Evolutionary conservation across 192 early-diverging fungal species (phyloP), one percentile per base, ranked within the genome.

Genomic region (Coemansia sp.): DNA sequence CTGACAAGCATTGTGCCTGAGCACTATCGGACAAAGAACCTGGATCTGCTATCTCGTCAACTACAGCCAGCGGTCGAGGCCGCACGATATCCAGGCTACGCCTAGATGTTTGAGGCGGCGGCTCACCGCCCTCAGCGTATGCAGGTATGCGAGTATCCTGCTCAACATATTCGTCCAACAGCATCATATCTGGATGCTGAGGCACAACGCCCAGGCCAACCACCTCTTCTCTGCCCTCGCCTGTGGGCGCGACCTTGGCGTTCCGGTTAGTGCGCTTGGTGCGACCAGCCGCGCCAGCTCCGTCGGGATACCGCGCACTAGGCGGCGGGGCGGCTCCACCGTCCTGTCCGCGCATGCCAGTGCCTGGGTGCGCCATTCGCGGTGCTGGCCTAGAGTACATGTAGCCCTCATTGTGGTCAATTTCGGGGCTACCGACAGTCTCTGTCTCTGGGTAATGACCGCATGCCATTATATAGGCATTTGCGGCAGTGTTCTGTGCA

Each of bases 371-470:
- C 14, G 60, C 73, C 55, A 64, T 63, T 31, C 73, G 74, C 6
- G 67, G 64, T 1, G 70, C 64, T 38, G 67, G 69, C 29, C 72
- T 34, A 12, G 70, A 67, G 59, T 57, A 73, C 67, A 74, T 69
- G 60, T 74, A 74, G 2, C 74, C 69, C 19, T 72, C 74, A 8
- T 69, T 64, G 64, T 70, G 38, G 44, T 67, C 59, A 15, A 77
- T 69, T 10, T 77, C 75, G 8, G 80, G 75, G 58, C 80, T 82
- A 36, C 72, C 62, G 4, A 70, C 75, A 4, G 51, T n/a, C 45
- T 82, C 80, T 2, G 75, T 77, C 62, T 82, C 78, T 23, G 84
- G 70, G 57, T 73, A 78, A 61, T 77, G 69, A 0, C 84, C 84
- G 50, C 72, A 67, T 7, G 78, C 75, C 64, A 72, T 67, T 12